Percentiles rank a stretch among this genome's conserved stretches.
These are phyloP conservation scores for Fusarium pininemorale DNA, from an alignment of 2,329 filamentous ascomycete species.

Conservation along the genomic window DNA sequence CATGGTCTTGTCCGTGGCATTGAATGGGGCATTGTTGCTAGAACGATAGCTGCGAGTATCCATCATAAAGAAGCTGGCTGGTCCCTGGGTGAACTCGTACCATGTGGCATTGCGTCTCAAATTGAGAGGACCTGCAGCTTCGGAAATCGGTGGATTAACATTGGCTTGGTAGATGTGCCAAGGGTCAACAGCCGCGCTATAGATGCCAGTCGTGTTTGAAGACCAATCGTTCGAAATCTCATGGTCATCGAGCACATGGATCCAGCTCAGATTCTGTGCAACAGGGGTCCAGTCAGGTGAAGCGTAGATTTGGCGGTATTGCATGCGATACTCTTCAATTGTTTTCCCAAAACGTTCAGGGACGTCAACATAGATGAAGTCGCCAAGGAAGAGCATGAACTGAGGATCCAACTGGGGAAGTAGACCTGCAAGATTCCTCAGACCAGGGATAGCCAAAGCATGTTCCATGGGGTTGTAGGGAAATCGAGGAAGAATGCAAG, in stretches of 20 bases:
- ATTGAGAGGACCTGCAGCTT: conserved; percentile 55
- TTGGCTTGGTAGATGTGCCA: conserved; percentile 87
- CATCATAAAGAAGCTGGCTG: conserved; percentile 92
- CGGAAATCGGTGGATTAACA: conserved; percentile 79
- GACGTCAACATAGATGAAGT: conserved; percentile 93
- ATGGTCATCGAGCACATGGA: conserved; percentile 96
- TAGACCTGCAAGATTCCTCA: conserved; percentile 78
- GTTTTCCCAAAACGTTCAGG: conserved; percentile 79
- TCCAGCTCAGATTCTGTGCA: conserved; percentile 87
- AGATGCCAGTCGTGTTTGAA: conserved; percentile 81
- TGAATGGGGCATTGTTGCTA: conserved; percentile 66
- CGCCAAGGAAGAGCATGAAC: conserved; percentile 83
- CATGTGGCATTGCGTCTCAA: conserved; percentile 72
- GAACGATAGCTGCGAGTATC: conserved; percentile 91
- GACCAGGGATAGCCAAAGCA: conserved; percentile 81
- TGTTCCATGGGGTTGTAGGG: conserved; percentile 89
- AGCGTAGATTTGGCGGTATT: conserved; percentile 95
- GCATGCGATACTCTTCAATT: conserved; percentile 81
- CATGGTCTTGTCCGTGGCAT: conserved; percentile 81
- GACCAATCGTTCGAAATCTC: conserved; percentile 97
- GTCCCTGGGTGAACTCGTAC: conserved; percentile 89
- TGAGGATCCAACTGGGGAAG: conserved; percentile 78
- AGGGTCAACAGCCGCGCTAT: conserved; percentile 80
- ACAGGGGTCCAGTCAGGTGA: conserved; percentile 89
- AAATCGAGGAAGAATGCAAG: conserved; percentile 90